phyloP scores from a whole-genome alignment of 2,329 filamentous ascomycete genomes.

The Alternaria longipes region DNA sequence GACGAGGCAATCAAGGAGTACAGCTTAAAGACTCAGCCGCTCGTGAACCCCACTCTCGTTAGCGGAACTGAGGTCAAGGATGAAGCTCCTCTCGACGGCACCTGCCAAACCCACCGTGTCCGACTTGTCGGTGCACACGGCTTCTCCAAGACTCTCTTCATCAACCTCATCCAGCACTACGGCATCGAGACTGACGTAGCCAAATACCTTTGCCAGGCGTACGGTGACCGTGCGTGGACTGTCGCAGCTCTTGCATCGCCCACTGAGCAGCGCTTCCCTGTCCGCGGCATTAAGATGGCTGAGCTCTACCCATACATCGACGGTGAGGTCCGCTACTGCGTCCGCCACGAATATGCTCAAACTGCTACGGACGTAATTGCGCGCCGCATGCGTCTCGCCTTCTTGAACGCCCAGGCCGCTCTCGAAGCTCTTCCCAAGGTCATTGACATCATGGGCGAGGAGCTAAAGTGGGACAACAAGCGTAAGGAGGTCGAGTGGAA shows the following conservation, averaged over 20 bases:
- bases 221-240: conserved; percentile 92
- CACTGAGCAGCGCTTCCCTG: conserved; percentile 81
- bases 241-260: conserved; percentile 82
- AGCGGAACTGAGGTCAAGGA: conserved; percentile 78
- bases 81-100: conserved; percentile 73
- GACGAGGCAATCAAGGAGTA: conserved; percentile 80
- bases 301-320: conserved; percentile 89
- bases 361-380: conserved; percentile 89
- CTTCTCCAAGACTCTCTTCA: conserved; percentile 90
- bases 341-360: conserved; percentile 89
- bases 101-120: conserved; percentile 84
- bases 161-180: conserved; percentile 93
- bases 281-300: conserved; percentile 81
- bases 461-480: conserved; percentile 78
- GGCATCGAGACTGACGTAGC: conserved; percentile 92
- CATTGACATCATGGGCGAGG: conserved; percentile 88
- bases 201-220: conserved; percentile 85
- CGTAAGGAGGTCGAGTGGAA: conserved; percentile 84
- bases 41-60: conserved; percentile 70
- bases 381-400: conserved; percentile 83
- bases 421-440: conserved; percentile 84
- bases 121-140: conserved; percentile 85
- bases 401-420: conserved; percentile 90
- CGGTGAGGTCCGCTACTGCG: conserved; percentile 87
- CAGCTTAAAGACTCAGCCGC: conserved; percentile 65